Base-by-base conservation (phyloP, 768 basidiomycete species). In the Lyophyllum atratum region DNA sequence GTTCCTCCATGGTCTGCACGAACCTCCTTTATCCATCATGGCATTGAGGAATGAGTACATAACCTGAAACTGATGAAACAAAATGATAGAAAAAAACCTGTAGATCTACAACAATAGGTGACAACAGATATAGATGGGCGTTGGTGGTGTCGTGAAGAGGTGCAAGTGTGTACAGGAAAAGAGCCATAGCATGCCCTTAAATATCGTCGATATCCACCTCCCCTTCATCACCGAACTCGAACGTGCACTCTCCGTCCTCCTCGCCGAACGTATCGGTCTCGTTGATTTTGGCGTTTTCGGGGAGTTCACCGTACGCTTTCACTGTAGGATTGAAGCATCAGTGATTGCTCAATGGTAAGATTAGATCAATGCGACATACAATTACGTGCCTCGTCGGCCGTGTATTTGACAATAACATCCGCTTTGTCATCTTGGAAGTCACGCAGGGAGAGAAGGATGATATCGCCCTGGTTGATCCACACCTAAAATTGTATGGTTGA, bases 361-460 rank as follows among this genome's bases (percentile, higher is more conserved):
- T 25, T 12, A 53, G 11, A 37, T 11, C 34, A 14, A n/a, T 3
- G 15, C n/a, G 12, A 80, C 85, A 59, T 66, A 83, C 86, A 61
- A 71, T 90, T 93, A 59, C 92, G 82, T 43, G 92, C 92, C 70
- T 99, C 96, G 70, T 99, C 95, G 34, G 95, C 86, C 1, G 95
- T 97, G 74, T 98, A 99, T 76, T 97, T 97, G 67, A 98, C 96
- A 69, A 98, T 98, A 49, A 99, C 96, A 77, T 99, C 97, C 19
- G 95, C 97, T 74, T 98, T 98, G 77, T 93, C 94, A 66, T 99
- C 97, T 74, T 98, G 96, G 85, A 98, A 99, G 49, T 98, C 97
- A 61, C 97, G 92, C 48, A 99, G 81, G 26, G 95, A 98, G 19
- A 98, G 79, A 43, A 98, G 79, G 50, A 98, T 86, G 68, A 98